Base-by-base conservation (phyloP, 2,329 filamentous ascomycete species). In the Phialemoniopsis sp. region DNA sequence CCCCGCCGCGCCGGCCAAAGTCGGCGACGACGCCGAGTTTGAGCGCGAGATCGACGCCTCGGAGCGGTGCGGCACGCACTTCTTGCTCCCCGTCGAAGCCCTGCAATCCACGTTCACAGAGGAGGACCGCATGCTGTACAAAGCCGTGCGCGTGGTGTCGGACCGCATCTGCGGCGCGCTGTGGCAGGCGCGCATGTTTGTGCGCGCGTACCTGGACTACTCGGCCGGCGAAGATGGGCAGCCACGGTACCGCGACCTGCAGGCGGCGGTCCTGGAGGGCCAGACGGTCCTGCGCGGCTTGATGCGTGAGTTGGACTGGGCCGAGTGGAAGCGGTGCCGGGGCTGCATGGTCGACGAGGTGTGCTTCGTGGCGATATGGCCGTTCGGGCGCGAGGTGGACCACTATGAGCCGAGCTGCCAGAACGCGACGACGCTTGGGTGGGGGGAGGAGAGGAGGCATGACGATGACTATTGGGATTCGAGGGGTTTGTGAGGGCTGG, bases 41-140 rank as follows among this genome's bases (percentile, higher is more conserved):
- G n/a, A n/a, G n/a, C 1, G 69, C 76, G 10, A 60, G n/a, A n/a
- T n/a, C n/a, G n/a, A n/a, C n/a, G n/a, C n/a, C n/a, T n/a, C 63
- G 5, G 54, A 62, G 2, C 60, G 66, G 34, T 84, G 78, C 51
- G 57, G 66, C 0, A 41, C 55, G 8, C 71, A 76, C 37, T 72
- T 68, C 42, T 59, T 74, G 0, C 43, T 51, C 3, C 51, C 64
- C 2, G 55, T 55, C 1, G 30, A 56, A 35, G 31, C 49, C 0
- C 40, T 29, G 4, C 29, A 37, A 12, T 40, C 43, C 1, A 42
- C 51, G 5, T 62, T 54, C 49, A 73, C 68, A 3, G 21, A 48
- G 4, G 58, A 66, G 28, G 75, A 78, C 44, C 38, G 51, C 3
- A 49, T 76, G 15, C 64, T 78, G n/a, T 53, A 66, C 37, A 53